Evolutionary conservation across 208 protist genomes (phyloP), one percentile per base, ranked within the genome.

Genomic region (Leishmania major): DNA sequence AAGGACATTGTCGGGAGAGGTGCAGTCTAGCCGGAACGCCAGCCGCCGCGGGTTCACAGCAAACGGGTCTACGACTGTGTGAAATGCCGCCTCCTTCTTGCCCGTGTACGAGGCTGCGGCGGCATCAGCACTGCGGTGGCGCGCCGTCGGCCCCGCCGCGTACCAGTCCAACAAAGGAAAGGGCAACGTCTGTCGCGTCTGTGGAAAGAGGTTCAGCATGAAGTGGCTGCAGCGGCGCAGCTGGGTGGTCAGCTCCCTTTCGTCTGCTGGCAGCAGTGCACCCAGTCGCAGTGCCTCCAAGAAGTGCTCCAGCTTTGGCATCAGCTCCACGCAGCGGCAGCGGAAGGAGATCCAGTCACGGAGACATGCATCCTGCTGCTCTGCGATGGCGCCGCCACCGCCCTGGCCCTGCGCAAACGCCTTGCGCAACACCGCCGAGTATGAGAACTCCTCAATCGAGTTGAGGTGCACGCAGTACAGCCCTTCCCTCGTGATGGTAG

Each of bases 1-100:
- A 22, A 92, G 89, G 15, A 90, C 49, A 49, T 92, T 90, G 74
- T 90, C 87, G 1, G 87, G 86, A 1, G 86, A 88, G 22, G 84
- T 92, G 87, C 86, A 92, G 79, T 92, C 89, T 0, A 90, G 51
- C 8, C 62, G 66, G 43, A 84, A 75, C 45, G 77, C 71, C 22
- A 81, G 77, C 28, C 85, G 80, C 37, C 81, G 81, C 70, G 81
- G 75, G 55, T 80, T 80, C 31, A 79, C 47, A 3, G 59, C 37
- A 49, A 80, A 57, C 6, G 15, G 17, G 57, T 80, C 59, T 13
- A 80, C 25, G 22, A 13, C 67, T 6, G 49, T 70, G 49, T 59
- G 55, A 1, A 0, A 10, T 0, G 53, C 7, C 55, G 22, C 22
- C 40, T 19, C 17, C 19, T 47, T 5, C 2, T 59, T 19, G 45